phyloP scores from a whole-genome alignment of 768 basidiomycete species.

The Lenzites betulinus region DNA sequence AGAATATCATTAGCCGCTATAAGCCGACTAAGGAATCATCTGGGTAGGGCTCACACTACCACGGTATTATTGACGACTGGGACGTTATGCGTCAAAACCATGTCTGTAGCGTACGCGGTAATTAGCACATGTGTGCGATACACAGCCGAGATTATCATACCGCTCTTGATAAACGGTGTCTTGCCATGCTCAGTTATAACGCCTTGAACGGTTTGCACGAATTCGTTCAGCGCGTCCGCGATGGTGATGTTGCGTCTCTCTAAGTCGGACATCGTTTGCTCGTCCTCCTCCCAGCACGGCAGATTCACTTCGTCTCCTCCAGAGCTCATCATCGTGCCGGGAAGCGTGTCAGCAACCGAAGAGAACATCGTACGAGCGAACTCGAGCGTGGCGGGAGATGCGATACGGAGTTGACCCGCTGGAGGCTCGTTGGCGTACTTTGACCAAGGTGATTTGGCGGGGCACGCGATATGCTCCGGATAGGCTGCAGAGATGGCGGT shows the following conservation, averaged over 20 bases:
- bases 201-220: conserved; percentile 60
- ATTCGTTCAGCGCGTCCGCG: conserved; percentile 62
- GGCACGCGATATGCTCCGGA: conserved; percentile 77
- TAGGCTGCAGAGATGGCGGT: conserved; percentile 60
- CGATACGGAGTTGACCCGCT: conserved; percentile 79
- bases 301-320: conserved; percentile 84
- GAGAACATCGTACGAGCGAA: conserved; percentile 60
- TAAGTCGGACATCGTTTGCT: conserved; percentile 57
- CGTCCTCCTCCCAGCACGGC: conserved; percentile 65
- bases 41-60: conserved; percentile 48
- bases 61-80: conserved; percentile 43
- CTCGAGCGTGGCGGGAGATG: conserved; percentile 55
- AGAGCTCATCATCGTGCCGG: conserved; percentile 68
- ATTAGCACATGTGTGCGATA: no score
- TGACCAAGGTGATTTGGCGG: conserved; percentile 54
- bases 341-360: conserved; percentile 52
- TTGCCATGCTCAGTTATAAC: conserved; percentile 60
- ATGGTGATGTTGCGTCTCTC: conserved; percentile 53
- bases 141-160: conserved; percentile 32
- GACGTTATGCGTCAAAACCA: conserved; percentile 41
- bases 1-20: background rate
- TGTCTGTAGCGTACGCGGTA: conserved; percentile 23
- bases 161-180: conserved; percentile 84
- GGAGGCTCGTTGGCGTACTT: conserved; percentile 73
- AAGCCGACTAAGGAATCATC: conserved; percentile 1